Conservation (phyloP, 208 protist genomes). For the Leishmania tarentolae region DNA sequence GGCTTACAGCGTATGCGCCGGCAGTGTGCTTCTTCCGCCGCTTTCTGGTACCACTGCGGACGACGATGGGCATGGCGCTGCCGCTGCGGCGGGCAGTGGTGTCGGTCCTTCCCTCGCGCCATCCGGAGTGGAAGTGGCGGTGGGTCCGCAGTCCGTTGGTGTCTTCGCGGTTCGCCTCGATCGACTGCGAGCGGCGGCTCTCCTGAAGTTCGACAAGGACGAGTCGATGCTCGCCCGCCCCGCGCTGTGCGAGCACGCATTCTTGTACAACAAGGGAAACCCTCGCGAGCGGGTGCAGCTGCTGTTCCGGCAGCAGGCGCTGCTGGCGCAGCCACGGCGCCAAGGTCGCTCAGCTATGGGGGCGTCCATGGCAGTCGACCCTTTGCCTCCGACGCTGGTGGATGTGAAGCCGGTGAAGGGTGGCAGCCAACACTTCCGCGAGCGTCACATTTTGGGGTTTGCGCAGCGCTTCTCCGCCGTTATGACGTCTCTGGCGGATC, state of each 20-base stretch:
- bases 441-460: slow-evolving; percentile 71
- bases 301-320: slow-evolving; percentile 37
- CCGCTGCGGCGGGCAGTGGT: background rate
- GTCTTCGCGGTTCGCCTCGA: slow-evolving; percentile 76
- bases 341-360: background rate
- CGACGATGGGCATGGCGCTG: slow-evolving; percentile 3
- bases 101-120: background rate
- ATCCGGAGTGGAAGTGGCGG: slow-evolving; percentile 27
- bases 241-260: slow-evolving; percentile 67
- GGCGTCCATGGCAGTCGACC: slow-evolving; percentile 1
- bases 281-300: slow-evolving; percentile 67
- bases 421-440: slow-evolving; percentile 61
- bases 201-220: slow-evolving; percentile 71
- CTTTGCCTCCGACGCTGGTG: slow-evolving; percentile 14
- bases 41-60: background rate
- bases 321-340: slow-evolving; percentile 17
- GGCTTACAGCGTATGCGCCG: background rate
- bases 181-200: slow-evolving; percentile 51
- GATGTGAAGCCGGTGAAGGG: slow-evolving; percentile 51
- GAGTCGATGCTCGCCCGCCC: slow-evolving; percentile 36
- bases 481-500: slow-evolving; percentile 52
- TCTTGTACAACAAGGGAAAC: slow-evolving; percentile 71
- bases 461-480: slow-evolving; percentile 62
- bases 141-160: slow-evolving; percentile 37
- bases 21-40: slow-evolving; percentile 18